Base-by-base conservation (phyloP, 306 rosid species). In the Leucaena leucocephala region DNA sequence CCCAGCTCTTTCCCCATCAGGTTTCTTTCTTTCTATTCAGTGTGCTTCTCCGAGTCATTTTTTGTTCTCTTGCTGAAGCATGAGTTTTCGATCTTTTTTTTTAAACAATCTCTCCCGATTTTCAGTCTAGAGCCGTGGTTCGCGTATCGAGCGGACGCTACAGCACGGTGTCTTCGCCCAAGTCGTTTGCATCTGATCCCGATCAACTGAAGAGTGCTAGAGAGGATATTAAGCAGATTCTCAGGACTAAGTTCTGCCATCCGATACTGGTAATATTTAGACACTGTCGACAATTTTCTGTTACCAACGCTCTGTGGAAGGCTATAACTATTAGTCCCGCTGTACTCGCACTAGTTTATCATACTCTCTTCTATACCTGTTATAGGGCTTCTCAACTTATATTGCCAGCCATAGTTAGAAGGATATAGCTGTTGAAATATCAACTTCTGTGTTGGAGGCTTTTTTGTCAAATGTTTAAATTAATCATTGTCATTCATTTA, bases 201-300 rank as follows among this genome's bases (percentile, higher is more conserved):
- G 96, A 83, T 77, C 98, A 93, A 82, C 46, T 95, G 92, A 91
- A 82, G 88, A 86, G 84, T 64, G 98, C 99, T 9, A 80, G 82
- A 77, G 94, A 91, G 75, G 99, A 95, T 79, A 90, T 93, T 86
- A 88, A 85, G 84, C 86, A 91, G 77, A 91, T 95, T 57, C 94
- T 95, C 79, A 85, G 69, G 76, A 82, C 92, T 46, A 90, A 82
- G 45, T 93, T 90, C 87, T 89, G 93, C 80, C 98, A 95, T 88
- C 99, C 99, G 17, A 65, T 95, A 76, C 43, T 95, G 90, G 99
- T 95, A 90, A 42, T 14, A 1, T 76, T 80, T 45, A 35, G 4
- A 17, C 67, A 17, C 27, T 21, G 68, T 39, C 8, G 10, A 42
- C 69, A 8, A 45, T 40, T 72, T 19, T 40, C 35, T 8, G 33